Conservation (phyloP, 495 filamentous ascomycete genomes). For the Corynascus novoguineensis region DNA sequence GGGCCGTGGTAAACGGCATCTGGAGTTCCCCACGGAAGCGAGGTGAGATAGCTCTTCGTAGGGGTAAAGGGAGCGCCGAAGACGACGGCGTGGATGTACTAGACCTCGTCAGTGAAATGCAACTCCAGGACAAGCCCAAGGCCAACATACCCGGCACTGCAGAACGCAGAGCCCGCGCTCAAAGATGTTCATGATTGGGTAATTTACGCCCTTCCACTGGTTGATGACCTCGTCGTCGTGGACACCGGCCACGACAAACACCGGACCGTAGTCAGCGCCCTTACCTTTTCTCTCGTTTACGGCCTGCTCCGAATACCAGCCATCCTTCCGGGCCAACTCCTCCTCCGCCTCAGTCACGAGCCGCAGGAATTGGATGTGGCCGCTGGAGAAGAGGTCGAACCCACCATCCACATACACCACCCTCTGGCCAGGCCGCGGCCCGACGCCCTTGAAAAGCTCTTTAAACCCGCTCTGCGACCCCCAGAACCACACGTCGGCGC, state of each 20-base stretch:
- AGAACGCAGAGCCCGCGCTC: constrained; percentile 93
- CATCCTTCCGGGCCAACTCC: constrained; percentile 53
- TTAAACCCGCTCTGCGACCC: constrained; percentile 53
- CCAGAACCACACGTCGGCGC: constrained; percentile 78
- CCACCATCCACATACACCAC: constrained; percentile 94
- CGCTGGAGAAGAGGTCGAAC: constrained; percentile 94
- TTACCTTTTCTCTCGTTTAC: constrained; percentile 55
- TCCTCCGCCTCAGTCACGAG: constrained; percentile 68
- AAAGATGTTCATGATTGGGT: constrained; percentile 98
- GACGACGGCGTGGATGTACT: constrained; percentile 83
- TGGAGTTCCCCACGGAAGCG: constrained; percentile 69
- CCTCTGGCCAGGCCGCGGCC: constrained; percentile 67
- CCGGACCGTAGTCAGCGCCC: constrained; percentile 68
- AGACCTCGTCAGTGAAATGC: constrained; percentile 10
- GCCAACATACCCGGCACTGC: constrained; percentile 69
- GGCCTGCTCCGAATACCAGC: constrained; percentile 67
- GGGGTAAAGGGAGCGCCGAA: constrained; percentile 87
- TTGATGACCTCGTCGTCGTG: constrained; percentile 95
- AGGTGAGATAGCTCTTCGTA: constrained; percentile 64
- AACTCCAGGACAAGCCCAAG: not conserved
- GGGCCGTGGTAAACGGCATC: constrained; percentile 90
- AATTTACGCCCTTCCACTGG: constrained; percentile 92
- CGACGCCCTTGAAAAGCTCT: constrained; percentile 58
- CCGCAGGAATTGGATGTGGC: constrained; percentile 90
- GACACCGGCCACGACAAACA: constrained; percentile 83